Conservation (phyloP, 768 basidiomycete species). For the Rhizopogon sp. region DNA sequence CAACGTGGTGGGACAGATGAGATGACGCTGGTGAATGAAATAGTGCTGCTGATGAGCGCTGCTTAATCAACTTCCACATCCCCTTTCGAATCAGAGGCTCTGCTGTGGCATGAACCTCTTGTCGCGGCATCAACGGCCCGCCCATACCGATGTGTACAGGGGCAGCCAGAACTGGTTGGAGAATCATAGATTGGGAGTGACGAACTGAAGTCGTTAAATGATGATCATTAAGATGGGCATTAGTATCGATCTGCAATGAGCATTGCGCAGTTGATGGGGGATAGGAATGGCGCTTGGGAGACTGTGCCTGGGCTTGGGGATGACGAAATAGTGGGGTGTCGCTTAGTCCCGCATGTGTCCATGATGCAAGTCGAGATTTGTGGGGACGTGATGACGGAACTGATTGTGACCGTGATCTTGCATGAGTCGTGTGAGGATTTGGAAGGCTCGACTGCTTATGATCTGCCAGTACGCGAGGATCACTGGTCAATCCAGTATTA, state of each 20-base stretch:
- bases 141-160: background rate
- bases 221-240: background rate
- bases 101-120: background rate
- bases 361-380: background rate
- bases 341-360: background rate
- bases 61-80: constrained; percentile 7
- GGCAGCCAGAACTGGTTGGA: background rate
- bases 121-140: background rate
- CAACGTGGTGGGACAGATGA: too few species aligned
- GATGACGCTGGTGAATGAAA: background rate
- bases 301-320: background rate
- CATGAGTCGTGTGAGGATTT: constrained; percentile 14
- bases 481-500: constrained; percentile 12
- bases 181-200: background rate
- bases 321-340: background rate
- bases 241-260: constrained; percentile 4
- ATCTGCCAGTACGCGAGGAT: constrained; percentile 10
- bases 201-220: background rate
- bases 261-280: background rate
- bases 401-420: background rate
- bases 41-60: background rate
- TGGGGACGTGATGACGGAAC: background rate
- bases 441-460: constrained; percentile 20
- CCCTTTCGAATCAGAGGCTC: background rate
- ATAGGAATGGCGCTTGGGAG: background rate